Base-by-base conservation (phyloP, 2,329 filamentous ascomycete species). In the Zasmidium cellare region DNA sequence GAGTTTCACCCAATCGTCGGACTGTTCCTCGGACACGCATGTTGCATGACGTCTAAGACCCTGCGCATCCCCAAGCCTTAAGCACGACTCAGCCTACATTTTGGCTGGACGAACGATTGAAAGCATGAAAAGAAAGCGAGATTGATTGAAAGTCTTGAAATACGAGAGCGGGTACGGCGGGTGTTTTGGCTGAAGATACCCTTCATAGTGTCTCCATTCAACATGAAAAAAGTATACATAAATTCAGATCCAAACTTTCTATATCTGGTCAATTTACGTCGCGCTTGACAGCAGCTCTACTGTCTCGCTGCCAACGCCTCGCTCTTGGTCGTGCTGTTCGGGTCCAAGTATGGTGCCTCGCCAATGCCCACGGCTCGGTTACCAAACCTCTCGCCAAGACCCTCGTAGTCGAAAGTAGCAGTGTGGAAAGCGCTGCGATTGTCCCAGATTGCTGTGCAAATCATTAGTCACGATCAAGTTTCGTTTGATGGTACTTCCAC, bases 21-120 rank as follows among this genome's bases (percentile, higher is more conserved):
- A 22, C 70, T 97, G 59, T 99, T 97, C 76, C 80, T 96, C 58
- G 67, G 92, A n/a, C 91, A 96, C 73, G 94, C 92, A 19, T 96
- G 90, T 72, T 77, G 94, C 71, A 97, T 99, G 94, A 89, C 93
- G 63, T 96, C 91, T 80, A 96, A 93, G 83, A 93, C 87, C 28
- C 86, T 99, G 70, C 91, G 94, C 73, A 92, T 99, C 65, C 94
- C 94, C 16, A 99, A 99, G 84, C 92, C 83, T 38, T 71, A 60
- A 56, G 25, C 25, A 28, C 25, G 25, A 6, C 11, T 28, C 6
- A 11, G 11, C 5, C 25, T 11, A 28, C 11, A 28, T 44, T 24
- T 9, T 2, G 19, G 18, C 6, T 46, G 2, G 41, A 6, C 41
- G 22, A 14, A n/a, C n/a, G n/a, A n/a, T n/a, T n/a, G n/a, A 45